Percentiles rank a stretch among this genome's conserved stretches.
phyloP scores from a whole-genome alignment of 2,329 filamentous ascomycete species.

The Lasiodiplodia hormozganensis region DNA sequence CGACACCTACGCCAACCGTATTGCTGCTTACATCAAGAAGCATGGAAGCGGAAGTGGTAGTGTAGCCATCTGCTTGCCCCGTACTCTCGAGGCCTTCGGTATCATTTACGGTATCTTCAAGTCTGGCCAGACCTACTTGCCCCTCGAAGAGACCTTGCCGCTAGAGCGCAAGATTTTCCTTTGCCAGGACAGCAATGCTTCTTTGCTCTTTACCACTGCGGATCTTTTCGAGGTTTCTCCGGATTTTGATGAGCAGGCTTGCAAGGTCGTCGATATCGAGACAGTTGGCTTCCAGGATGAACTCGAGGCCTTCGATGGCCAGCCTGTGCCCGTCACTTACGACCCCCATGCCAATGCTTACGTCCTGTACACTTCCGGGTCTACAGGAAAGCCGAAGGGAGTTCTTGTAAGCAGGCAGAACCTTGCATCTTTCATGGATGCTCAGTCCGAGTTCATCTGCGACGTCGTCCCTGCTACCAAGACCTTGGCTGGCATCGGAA shows the following conservation, averaged over 20 bases:
- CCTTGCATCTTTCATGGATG: constrained; percentile 38
- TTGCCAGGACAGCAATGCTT: constrained; percentile 35
- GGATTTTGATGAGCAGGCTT: constrained; percentile 33
- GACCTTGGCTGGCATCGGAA: constrained; percentile 34
- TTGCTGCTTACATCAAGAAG: constrained; percentile 54
- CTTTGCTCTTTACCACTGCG: constrained; percentile 25
- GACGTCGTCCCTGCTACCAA: constrained; percentile 33
- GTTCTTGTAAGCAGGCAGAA: constrained; percentile 54
- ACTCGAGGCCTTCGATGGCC: constrained; percentile 4
- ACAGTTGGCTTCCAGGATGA: constrained; percentile 9
- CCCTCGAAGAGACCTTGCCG: constrained; percentile 47
- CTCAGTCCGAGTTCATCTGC: constrained; percentile 38
- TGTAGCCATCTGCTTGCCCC: constrained; percentile 78
- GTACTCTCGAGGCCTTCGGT: constrained; percentile 79
- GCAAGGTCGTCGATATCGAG: constrained; percentile 30
- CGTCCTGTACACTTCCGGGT: constrained; percentile 94
- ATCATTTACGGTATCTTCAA: constrained; percentile 53
- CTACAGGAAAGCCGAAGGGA: constrained; percentile 98
- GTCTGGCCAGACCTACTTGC: constrained; percentile 45
- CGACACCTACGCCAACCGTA: constrained; percentile 19
- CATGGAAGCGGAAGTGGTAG: constrained; percentile 45
- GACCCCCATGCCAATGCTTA: constrained; percentile 17
- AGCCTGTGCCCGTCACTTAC: constrained; percentile 5
- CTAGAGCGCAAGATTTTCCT: constrained; percentile 45
- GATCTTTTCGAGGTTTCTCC: constrained; percentile 33